Evolutionary conservation across 495 filamentous ascomycete species (phyloP), one percentile per base, ranked within the genome.

Genomic region (Astrocystis sublimbata): DNA sequence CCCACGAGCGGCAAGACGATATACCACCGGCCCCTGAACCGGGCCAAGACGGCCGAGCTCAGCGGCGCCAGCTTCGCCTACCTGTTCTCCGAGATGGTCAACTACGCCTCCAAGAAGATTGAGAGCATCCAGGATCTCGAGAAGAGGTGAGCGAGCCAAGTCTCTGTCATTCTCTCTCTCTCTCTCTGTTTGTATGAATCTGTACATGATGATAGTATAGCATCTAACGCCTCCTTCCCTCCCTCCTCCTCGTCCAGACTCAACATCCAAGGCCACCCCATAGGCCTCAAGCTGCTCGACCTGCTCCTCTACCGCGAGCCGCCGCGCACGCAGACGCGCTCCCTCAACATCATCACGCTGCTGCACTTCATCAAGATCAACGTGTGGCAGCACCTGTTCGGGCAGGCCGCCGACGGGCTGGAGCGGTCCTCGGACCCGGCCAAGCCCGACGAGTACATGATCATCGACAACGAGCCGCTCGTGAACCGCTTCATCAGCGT

Each of bases 1-100:
- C 92, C 94, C n/a, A 89, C 90, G 26, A 94, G 89, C 71, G 91
- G 91, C 76, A 97, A 97, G 76, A 97, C 92, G 51, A 97, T 99
- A 76, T 99, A 98, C 77, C 92, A 98, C 82, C 86, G 96, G 57
- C 91, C 96, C 62, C 81, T 98, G 47, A 96, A 96, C 74, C 89
- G 94, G 55, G 90, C 85, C 70, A 89, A 89, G 70, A 90, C 88
- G 63, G 82, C 90, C 28, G 92, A 98, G 79, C 83, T 94, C 61
- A 96, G 91, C 74, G 89, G 94, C 58, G 87, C 96, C 0, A 91
- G 89, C 73, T 97, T 99, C 75, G 96, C 94, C 33, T 97, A 94
- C 71, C 80, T 99, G 21, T 99, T 99, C 68, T 88, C 85, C 40
- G 93, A 97, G 81, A 97, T 99, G 92, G 92, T 99, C 33, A 87